Conservation (phyloP, 331 rosid genomes). For the Cydonia oblonga region DNA sequence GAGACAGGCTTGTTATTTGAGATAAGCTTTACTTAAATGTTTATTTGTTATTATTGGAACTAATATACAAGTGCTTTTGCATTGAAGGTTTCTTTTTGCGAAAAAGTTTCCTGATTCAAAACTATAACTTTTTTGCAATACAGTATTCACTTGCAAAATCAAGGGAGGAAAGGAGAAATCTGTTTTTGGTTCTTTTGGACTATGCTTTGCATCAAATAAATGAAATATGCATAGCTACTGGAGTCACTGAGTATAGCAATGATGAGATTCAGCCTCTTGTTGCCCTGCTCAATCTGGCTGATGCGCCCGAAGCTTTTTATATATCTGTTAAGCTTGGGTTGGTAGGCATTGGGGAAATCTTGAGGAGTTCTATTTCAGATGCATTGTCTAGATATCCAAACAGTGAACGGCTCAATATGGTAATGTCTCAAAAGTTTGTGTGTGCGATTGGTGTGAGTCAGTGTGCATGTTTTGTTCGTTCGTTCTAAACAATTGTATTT, state of each 20-base stretch:
- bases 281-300: slow-evolving; percentile 64
- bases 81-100: background rate
- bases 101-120: background rate
- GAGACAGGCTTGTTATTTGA: background rate
- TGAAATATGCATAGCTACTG: slow-evolving; percentile 53
- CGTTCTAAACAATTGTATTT: background rate
- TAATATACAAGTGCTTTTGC: background rate
- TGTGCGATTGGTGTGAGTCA: background rate
- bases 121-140: slow-evolving; percentile 18
- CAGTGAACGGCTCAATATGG: slow-evolving; percentile 73
- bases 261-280: slow-evolving; percentile 95
- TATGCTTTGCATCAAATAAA: slow-evolving; percentile 80
- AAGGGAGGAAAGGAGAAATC: slow-evolving; percentile 81
- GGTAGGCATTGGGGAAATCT: slow-evolving; percentile 86
- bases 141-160: slow-evolving; percentile 91
- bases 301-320: slow-evolving; percentile 89
- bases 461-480: background rate
- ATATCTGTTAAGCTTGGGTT: slow-evolving; percentile 91
- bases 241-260: slow-evolving; percentile 63
- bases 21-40: background rate
- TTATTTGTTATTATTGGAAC: background rate
- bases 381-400: slow-evolving; percentile 68
- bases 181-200: slow-evolving; percentile 87
- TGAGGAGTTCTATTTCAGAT: slow-evolving; percentile 74
- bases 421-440: slow-evolving; percentile 20